phyloP scores from a whole-genome alignment of 805 yeast genomes.

The Candida orba region DNA sequence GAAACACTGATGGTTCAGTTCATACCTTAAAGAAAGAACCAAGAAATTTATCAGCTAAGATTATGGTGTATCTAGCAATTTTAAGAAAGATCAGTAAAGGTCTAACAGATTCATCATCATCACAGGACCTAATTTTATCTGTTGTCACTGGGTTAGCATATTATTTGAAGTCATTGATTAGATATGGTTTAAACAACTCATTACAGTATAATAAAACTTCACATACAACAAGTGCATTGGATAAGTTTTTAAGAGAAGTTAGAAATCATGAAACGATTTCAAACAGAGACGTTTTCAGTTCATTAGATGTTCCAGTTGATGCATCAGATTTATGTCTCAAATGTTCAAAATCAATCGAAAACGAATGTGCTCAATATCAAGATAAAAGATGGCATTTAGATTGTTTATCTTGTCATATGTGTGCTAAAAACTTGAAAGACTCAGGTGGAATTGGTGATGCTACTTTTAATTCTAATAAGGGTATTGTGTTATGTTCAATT shows the following conservation, averaged over 20 bases:
- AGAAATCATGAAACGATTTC: slow-evolving; percentile 38
- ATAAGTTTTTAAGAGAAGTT: slow-evolving; percentile 51
- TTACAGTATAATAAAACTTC: slow-evolving; percentile 55
- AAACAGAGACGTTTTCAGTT: slow-evolving; percentile 23
- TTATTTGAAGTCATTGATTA: slow-evolving; percentile 74
- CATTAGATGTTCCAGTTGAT: slow-evolving; percentile 42
- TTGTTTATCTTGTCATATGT: slow-evolving; percentile 63
- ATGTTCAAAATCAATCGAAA: slow-evolving; percentile 78
- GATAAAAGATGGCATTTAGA: slow-evolving; percentile 74
- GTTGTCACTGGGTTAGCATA: slow-evolving; percentile 90
- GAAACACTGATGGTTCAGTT: slow-evolving; percentile 8
- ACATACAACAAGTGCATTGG: slow-evolving; percentile 54
- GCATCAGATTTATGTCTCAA: slow-evolving; percentile 70
- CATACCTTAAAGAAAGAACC: slow-evolving; percentile 37
- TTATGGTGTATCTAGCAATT: slow-evolving; percentile 82
- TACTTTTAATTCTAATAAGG: slow-evolving; percentile 29
- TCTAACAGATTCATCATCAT: slow-evolving; percentile 28
- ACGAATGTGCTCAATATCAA: slow-evolving; percentile 56
- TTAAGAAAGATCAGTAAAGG: slow-evolving; percentile 52
- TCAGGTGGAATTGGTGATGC: slow-evolving; percentile 38
- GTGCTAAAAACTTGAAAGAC: slow-evolving; percentile 36
- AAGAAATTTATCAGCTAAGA: slow-evolving; percentile 77
- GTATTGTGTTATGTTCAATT: slow-evolving; percentile 47
- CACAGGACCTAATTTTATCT: slow-evolving; percentile 60
- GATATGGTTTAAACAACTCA: slow-evolving; percentile 74